Conservation (phyloP, 352 stramenopile species). For the Pythium vanterpoolii region DNA sequence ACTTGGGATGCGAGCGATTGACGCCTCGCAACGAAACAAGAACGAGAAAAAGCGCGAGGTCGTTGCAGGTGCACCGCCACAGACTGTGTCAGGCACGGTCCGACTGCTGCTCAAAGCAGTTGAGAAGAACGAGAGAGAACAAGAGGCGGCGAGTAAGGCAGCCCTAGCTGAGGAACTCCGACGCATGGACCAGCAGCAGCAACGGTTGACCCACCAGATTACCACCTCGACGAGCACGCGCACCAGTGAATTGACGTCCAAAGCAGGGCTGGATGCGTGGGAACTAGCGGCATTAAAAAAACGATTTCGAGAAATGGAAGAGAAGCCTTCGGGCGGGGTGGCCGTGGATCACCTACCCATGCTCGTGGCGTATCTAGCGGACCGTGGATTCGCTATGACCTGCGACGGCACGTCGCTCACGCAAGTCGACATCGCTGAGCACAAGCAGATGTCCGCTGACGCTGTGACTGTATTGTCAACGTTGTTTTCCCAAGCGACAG, state of each 20-base stretch:
- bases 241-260: not conserved
- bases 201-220: slow-evolving; percentile 8
- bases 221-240: not conserved
- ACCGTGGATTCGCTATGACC: slow-evolving; percentile 12
- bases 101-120: slow-evolving; percentile 72
- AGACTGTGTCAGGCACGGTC: slow-evolving; percentile 61
- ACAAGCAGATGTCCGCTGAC: not conserved
- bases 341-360: not conserved
- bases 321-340: slow-evolving; percentile 13
- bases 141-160: slow-evolving; percentile 32
- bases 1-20: slow-evolving; percentile 26
- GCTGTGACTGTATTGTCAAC: not conserved
- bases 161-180: slow-evolving; percentile 38
- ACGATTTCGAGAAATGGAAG: slow-evolving; percentile 44
- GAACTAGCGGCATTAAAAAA: slow-evolving; percentile 49
- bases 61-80: slow-evolving; percentile 32
- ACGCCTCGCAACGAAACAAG: slow-evolving; percentile 65
- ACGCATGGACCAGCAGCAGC: slow-evolving; percentile 36
- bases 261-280: slow-evolving; percentile 38
- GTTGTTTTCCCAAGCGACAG: not conserved
- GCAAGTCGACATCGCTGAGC: not conserved
- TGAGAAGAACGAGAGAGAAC: slow-evolving; percentile 39
- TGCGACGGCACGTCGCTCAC: not conserved
- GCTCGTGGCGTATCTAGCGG: slow-evolving; percentile 11
- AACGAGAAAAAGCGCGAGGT: slow-evolving; percentile 52